Percentiles rank a stretch among this genome's conserved stretches.
Evolutionary conservation across 176 grass and related monocot genomes (phyloP).

Genomic region (Cenchrus americanus): DNA sequence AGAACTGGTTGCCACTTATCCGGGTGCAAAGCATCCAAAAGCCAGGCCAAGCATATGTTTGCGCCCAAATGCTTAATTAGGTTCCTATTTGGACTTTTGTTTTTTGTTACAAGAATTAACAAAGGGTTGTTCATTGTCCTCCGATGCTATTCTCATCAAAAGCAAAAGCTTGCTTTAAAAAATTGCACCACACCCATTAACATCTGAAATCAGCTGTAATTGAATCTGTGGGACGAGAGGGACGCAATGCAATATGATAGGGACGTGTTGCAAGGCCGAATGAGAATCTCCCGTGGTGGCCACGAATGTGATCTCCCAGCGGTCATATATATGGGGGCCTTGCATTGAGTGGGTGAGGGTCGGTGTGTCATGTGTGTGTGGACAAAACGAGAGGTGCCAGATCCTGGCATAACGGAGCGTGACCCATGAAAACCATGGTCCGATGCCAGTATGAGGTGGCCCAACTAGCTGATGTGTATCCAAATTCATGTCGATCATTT

Average conservation of each 20-base stretch:
- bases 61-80: no score
- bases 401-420: neutral
- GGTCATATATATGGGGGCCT: neutral
- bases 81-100: no score
- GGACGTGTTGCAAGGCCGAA: slow-evolving; percentile 12
- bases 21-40: no score
- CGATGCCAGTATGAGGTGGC: neutral
- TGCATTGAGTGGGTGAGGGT: neutral
- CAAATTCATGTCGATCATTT: neutral
- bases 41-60: no score
- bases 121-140: neutral
- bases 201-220: neutral
- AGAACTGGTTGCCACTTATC: no score
- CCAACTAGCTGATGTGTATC: slow-evolving; percentile 20
- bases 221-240: neutral
- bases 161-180: neutral
- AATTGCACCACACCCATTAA: neutral
- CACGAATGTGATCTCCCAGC: slow-evolving; percentile 40
- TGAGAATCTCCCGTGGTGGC: slow-evolving; percentile 7
- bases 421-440: neutral
- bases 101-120: neutral
- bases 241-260: slow-evolving; percentile 5
- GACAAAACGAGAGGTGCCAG: neutral
- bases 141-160: neutral
- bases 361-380: neutral